Evolutionary conservation across 495 filamentous ascomycete species (phyloP), one percentile per base, ranked within the genome.

Genomic region (Aspergillus cristatus): DNA sequence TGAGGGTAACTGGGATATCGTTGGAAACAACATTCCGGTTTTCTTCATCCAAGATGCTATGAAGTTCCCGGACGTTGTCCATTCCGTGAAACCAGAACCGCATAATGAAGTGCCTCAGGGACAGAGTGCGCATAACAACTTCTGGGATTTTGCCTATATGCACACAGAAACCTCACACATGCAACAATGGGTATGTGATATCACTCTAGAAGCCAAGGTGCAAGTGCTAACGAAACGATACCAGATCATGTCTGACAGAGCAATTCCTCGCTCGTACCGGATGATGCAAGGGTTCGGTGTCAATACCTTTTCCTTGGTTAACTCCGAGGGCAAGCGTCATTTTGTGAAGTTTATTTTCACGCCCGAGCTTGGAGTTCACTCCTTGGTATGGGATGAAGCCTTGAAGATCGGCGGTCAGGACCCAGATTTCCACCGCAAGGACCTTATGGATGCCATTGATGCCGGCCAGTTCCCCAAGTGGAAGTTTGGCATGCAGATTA

Each of bases 271-370:
- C 3, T 87, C 81, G 2, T 86, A 68, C 50, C 79, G 79, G 16
- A 91, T 90, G 84, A 90, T 93, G 82, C 82, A 93, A 51, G 87
- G 87, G 0, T 93, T 91, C 42, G 86, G 87, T 30, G 86, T 93
- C 39, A 88, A 93, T 53, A 91, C 87, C 0, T 93, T 71, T 53
- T 81, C 74, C 2, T 65, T 93, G 2, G 63, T 75, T 36, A 90
- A 91, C 44, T 72, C 68, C 32, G 65, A 83, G 37, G 82, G 81
- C 14, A 75, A 84, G 51, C 72, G 80, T 10, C 63, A 73, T 36
- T 86, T 89, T 49, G 84, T 91, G 55, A 94, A 94, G 57, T 91
- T 90, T 58, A 72, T 78, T 51, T 91, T 71, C 46, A 85, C 72
- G 0, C 85, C 87, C 0, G 76, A 81, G 28, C 67, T 89, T 10